Evolutionary conservation across 2,329 filamentous ascomycete species (phyloP).

Genomic region (Colletotrichum shisoi): DNA sequence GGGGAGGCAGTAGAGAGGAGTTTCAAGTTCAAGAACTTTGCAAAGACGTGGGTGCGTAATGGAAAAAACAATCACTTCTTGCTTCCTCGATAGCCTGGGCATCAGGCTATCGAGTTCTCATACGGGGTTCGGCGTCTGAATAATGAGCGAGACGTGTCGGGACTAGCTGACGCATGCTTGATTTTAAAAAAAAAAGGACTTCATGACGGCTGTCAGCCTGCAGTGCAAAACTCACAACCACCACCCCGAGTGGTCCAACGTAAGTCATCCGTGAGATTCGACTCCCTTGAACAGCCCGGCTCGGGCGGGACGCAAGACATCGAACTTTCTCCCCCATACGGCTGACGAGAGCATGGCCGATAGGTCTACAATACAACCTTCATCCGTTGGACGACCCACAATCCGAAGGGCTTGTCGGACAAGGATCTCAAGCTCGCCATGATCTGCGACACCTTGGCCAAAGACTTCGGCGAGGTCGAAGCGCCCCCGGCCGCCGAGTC

Average conservation of each 20-base stretch:
- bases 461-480: constrained; percentile 63
- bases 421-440: constrained; percentile 70
- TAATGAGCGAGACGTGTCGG: neutral
- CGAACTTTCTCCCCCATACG: neutral
- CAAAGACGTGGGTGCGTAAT: constrained; percentile 68
- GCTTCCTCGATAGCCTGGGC: neutral
- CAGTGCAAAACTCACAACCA: constrained; percentile 74
- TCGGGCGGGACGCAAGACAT: neutral
- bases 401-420: constrained; percentile 68
- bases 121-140: too few relatives aligned
- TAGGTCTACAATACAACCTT: constrained; percentile 75
- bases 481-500: constrained; percentile 33
- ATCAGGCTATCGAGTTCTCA: neutral
- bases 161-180: constrained; percentile 4
- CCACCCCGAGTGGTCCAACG: constrained; percentile 81
- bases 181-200: constrained; percentile 66
- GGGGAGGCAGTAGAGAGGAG: constrained; percentile 66
- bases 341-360: neutral
- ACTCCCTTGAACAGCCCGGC: neutral
- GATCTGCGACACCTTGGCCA: constrained; percentile 68
- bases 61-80: neutral
- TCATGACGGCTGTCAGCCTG: constrained; percentile 75
- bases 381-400: constrained; percentile 78
- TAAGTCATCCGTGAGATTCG: constrained; percentile 48
- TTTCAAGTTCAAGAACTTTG: constrained; percentile 71